These are phyloP conservation scores for Dioscorea cayenensis DNA, from an alignment of 116 monocot species.

Conservation along the genomic window DNA sequence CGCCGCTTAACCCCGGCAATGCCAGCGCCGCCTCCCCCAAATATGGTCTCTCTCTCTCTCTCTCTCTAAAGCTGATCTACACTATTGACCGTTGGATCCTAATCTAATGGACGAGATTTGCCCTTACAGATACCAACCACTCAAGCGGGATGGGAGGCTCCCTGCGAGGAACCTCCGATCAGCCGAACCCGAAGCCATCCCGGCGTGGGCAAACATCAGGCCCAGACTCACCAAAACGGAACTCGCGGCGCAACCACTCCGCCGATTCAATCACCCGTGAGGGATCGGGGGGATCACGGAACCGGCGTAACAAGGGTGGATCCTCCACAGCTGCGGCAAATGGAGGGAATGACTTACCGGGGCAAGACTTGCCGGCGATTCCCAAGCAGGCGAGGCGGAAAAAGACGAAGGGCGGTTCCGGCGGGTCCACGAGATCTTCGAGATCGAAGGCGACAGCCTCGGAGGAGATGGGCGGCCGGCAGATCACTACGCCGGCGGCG, in stretches of 20 bases:
- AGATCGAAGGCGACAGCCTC: conserved; percentile 2
- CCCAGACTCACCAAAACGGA: neutral
- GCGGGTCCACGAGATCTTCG: conserved; percentile 10
- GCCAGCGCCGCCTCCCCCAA: neutral
- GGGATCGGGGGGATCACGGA: neutral
- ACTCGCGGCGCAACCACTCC: conserved; percentile 31
- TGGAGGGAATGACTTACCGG: neutral
- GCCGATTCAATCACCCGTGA: conserved; percentile 9
- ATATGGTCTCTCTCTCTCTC: neutral
- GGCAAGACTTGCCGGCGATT: conserved; percentile 10
- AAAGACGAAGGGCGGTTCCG: conserved; percentile 17
- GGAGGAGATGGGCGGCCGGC: neutral
- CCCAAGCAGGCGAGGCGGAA: conserved; percentile 26
- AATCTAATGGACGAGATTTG: neutral
- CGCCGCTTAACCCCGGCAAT: conserved; percentile 11
- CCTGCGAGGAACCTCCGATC: neutral
- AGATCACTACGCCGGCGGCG: neutral
- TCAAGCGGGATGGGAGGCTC: neutral
- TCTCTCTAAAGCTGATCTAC: neutral
- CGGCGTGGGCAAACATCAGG: conserved; percentile 1
- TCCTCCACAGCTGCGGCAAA: neutral
- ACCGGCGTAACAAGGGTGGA: conserved; percentile 4
- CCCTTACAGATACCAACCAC: neutral
- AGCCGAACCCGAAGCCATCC: conserved; percentile 4
- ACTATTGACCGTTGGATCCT: neutral